phyloP scores from a whole-genome alignment of 768 basidiomycete species.

The Crepidotus variabilis region DNA sequence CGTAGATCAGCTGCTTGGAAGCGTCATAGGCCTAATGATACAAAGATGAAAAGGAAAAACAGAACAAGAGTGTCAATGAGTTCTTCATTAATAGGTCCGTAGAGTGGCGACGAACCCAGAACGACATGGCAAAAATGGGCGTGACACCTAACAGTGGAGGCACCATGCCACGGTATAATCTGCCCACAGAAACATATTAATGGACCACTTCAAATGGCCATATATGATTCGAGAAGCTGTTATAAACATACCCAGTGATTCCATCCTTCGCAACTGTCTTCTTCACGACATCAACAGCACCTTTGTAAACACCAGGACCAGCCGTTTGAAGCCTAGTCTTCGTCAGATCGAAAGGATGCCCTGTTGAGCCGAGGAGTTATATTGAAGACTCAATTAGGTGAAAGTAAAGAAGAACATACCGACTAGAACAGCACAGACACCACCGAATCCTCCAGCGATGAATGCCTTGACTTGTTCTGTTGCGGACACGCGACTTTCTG shows the following conservation, averaged over 20 bases:
- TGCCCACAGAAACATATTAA: constrained; percentile 23
- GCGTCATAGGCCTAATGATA: constrained; percentile 89
- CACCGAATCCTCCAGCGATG: constrained; percentile 91
- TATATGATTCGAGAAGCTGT: background rate
- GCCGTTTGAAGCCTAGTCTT: constrained; percentile 97
- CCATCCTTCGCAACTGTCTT: constrained; percentile 92
- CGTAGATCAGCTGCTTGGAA: constrained; percentile 82
- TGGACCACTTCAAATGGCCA: constrained; percentile 1
- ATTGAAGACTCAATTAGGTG: constrained; percentile 1
- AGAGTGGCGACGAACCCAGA: constrained; percentile 68
- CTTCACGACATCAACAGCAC: constrained; percentile 90
- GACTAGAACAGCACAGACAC: constrained; percentile 81
- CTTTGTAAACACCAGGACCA: constrained; percentile 79
- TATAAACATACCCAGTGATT: constrained; percentile 61
- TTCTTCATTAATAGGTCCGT: background rate
- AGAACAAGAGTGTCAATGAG: background rate
- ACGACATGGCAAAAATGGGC: constrained; percentile 96
- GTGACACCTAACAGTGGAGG: constrained; percentile 94
- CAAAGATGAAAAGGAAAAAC: background rate
- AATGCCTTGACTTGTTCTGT: constrained; percentile 73
- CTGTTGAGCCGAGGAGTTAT: constrained; percentile 31
- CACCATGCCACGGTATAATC: constrained; percentile 89
- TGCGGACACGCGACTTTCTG: constrained; percentile 36
- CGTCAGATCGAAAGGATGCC: constrained; percentile 97
- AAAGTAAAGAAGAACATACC: constrained; percentile 47